A percentile compares a stretch with the other conserved stretches of the same genome.
phyloP scores from a whole-genome alignment of 352 stramenopile genomes.

The Pythium guiyangense region DNA sequence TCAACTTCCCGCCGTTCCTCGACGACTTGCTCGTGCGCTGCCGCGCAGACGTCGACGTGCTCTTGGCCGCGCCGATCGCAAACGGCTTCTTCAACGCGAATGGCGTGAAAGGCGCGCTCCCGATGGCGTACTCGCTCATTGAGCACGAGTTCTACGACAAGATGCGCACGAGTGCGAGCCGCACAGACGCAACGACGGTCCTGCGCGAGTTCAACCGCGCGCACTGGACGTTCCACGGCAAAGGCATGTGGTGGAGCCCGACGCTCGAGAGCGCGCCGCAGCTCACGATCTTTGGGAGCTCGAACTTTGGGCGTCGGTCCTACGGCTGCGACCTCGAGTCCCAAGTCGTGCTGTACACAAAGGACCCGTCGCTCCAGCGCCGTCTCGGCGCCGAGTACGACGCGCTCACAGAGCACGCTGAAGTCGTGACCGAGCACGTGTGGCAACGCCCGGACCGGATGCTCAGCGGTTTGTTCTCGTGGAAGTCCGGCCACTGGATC shows the following conservation, averaged over 20 bases:
- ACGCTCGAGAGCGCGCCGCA: slow-evolving; percentile 16
- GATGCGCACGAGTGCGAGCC: slow-evolving; percentile 18
- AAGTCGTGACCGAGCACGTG: slow-evolving; percentile 56
- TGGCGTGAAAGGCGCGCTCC: slow-evolving; percentile 67
- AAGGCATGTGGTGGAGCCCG: slow-evolving; percentile 78
- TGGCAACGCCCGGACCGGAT: slow-evolving; percentile 55
- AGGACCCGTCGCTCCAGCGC: slow-evolving; percentile 36
- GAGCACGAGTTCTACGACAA: slow-evolving; percentile 75
- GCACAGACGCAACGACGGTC: slow-evolving; percentile 25
- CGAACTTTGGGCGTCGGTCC: slow-evolving; percentile 75
- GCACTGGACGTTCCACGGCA: slow-evolving; percentile 79
- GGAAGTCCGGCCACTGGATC: slow-evolving; percentile 78
- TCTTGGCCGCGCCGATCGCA: slow-evolving; percentile 57
- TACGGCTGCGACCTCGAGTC: slow-evolving; percentile 76
- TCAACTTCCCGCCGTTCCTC: slow-evolving; percentile 76
- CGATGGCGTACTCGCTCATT: slow-evolving; percentile 82
- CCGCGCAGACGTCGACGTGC: slow-evolving; percentile 43
- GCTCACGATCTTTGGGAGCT: slow-evolving; percentile 68
- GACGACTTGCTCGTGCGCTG: slow-evolving; percentile 44
- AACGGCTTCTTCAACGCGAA: slow-evolving; percentile 74
- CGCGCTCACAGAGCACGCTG: slow-evolving; percentile 33
- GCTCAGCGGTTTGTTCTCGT: slow-evolving; percentile 56
- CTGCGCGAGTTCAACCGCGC: slow-evolving; percentile 67
- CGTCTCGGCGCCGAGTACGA: slow-evolving; percentile 51
- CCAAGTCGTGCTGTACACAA: slow-evolving; percentile 65